Conservation (phyloP, 2,329 filamentous ascomycete species). For the Alternaria triticina region DNA sequence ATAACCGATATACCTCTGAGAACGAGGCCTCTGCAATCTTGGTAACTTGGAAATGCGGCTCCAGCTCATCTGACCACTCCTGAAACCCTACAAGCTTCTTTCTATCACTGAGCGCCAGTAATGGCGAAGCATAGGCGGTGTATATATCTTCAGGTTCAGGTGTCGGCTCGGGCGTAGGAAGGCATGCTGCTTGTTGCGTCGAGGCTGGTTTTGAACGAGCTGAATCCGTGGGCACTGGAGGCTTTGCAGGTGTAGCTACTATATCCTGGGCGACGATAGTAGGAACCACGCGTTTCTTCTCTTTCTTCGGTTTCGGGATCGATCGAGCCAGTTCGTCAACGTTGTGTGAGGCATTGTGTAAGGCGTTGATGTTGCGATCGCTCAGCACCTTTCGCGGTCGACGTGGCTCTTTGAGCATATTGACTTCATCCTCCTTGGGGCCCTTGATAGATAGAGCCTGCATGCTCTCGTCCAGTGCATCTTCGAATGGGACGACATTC, state of each 20-base stretch:
- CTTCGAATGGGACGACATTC: constrained; percentile 2
- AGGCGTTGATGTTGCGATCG: constrained; percentile 17
- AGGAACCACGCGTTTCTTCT: constrained; percentile 6
- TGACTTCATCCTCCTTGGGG: neutral
- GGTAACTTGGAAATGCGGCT: constrained; percentile 56
- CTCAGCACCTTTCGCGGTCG: constrained; percentile 13
- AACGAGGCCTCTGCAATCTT: constrained; percentile 73
- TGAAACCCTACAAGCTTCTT: constrained; percentile 43
- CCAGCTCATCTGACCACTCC: constrained; percentile 51
- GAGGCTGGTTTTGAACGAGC: constrained; percentile 14
- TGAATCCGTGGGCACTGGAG: constrained; percentile 16
- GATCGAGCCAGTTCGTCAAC: neutral
- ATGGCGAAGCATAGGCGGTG: constrained; percentile 29
- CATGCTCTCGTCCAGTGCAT: constrained; percentile 8
- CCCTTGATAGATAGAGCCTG: constrained; percentile 5
- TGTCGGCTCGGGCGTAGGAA: constrained; percentile 28
- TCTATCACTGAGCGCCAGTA: constrained; percentile 40
- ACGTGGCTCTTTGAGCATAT: constrained; percentile 7
- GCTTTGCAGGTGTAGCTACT: constrained; percentile 8
- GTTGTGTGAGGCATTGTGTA: constrained; percentile 11
- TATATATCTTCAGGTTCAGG: constrained; percentile 35
- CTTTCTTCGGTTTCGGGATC: constrained; percentile 1
- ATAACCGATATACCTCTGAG: constrained; percentile 68
- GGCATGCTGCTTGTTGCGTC: constrained; percentile 11
- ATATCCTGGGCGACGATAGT: neutral